Evolutionary conservation across 2,329 filamentous ascomycete genomes (phyloP).

Genomic region (Alternaria arbusti): DNA sequence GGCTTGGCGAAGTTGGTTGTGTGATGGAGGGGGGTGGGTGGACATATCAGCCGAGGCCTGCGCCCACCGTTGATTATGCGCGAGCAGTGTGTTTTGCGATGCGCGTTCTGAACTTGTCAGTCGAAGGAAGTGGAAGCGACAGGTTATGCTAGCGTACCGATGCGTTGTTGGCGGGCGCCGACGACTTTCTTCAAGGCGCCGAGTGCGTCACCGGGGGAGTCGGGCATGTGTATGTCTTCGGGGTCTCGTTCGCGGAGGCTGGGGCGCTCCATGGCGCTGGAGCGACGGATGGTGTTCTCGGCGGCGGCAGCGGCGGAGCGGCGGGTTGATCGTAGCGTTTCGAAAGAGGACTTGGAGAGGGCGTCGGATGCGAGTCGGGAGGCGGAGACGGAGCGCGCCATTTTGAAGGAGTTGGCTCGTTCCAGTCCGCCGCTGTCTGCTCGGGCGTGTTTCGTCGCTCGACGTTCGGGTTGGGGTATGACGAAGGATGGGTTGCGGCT

Average conservation of each 20-base stretch:
- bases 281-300: constrained; percentile 35
- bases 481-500: constrained; percentile 48
- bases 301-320: constrained; percentile 13
- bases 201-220: constrained; percentile 48
- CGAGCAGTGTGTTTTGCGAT: constrained; percentile 48
- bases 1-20: constrained; percentile 7
- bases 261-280: constrained; percentile 44
- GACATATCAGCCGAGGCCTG: constrained; percentile 45
- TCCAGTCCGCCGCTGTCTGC: constrained; percentile 38
- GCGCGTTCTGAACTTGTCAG: constrained; percentile 37
- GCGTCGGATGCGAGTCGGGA: constrained; percentile 34
- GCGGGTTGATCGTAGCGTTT: constrained; percentile 34
- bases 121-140: not conserved
- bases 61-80: constrained; percentile 55
- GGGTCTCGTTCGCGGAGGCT: constrained; percentile 27
- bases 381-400: constrained; percentile 39
- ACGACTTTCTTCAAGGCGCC: constrained; percentile 51
- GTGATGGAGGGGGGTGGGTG: constrained; percentile 23
- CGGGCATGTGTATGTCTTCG: constrained; percentile 34
- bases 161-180: constrained; percentile 44
- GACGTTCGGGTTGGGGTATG: constrained; percentile 39
- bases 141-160: constrained; percentile 33
- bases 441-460: constrained; percentile 45
- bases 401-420: constrained; percentile 41
- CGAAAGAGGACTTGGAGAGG: constrained; percentile 42